These are phyloP conservation scores for Pseudogymnoascus sp. DNA, from an alignment of 2,329 filamentous ascomycete species.

Conservation along the genomic window DNA sequence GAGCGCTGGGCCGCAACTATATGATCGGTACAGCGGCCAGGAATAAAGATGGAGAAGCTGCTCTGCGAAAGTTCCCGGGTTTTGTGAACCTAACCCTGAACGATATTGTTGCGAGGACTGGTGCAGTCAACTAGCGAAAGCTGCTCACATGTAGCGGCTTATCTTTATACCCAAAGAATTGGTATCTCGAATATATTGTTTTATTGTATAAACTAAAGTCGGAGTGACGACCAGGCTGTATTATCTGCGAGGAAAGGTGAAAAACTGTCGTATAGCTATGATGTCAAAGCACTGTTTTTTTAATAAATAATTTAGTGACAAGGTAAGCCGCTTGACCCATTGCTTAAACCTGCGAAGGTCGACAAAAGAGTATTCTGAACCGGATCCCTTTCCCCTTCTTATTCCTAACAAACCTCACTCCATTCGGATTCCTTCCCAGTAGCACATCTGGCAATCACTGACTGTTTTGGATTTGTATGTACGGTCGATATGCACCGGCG, in stretches of 20 bases:
- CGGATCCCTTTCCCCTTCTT: background rate
- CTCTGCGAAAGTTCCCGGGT: background rate
- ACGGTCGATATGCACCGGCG: background rate
- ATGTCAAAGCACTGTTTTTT: too few species aligned
- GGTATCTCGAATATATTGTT: too few species aligned
- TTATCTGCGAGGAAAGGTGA: too few species aligned
- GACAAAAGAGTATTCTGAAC: background rate
- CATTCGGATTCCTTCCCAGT: background rate
- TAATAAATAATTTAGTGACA: too few species aligned
- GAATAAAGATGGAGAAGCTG: background rate
- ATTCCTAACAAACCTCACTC: background rate
- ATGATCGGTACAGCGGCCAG: constrained; percentile 25
- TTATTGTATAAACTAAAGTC: too few species aligned
- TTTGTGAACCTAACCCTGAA: background rate
- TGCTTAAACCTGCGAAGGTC: background rate
- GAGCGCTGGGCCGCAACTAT: constrained; percentile 22
- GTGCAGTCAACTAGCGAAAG: background rate
- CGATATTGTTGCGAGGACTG: background rate
- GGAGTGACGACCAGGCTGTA: too few species aligned
- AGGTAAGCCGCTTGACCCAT: background rate
- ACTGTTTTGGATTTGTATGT: background rate
- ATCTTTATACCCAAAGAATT: too few species aligned
- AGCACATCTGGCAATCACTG: background rate
- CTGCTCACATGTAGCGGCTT: background rate
- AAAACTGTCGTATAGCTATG: too few species aligned